Percentiles rank a stretch among this genome's conserved stretches.
Conservation (phyloP, 129 eudicot genomes). For the Escallonia herrerae region DNA sequence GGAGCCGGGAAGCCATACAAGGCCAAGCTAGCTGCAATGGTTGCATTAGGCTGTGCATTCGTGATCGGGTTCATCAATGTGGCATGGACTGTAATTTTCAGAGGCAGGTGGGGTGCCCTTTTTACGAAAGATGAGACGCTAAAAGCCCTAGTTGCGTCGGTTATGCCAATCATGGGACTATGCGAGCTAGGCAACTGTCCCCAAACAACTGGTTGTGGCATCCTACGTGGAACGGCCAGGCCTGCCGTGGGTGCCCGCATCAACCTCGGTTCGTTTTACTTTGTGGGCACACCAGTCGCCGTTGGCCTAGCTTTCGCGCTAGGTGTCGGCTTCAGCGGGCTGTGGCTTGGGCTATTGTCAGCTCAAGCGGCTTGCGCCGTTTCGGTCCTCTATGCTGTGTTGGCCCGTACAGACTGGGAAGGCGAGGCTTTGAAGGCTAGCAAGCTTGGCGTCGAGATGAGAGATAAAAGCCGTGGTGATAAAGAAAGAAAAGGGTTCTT, state of each 20-base stretch:
- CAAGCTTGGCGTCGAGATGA: conserved; percentile 45
- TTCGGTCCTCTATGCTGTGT: conserved; percentile 52
- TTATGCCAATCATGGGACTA: conserved; percentile 82
- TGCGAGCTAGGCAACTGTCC: conserved; percentile 99
- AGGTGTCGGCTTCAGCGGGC: conserved; percentile 58
- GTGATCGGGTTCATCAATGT: conserved; percentile 61
- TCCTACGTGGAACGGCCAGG: conserved; percentile 87
- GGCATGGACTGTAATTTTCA: conserved; percentile 64
- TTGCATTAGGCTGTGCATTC: conserved; percentile 70
- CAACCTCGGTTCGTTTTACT: conserved; percentile 89
- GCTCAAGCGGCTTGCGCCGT: conserved; percentile 83
- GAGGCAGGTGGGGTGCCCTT: conserved; percentile 62
- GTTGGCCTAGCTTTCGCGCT: conserved; percentile 68
- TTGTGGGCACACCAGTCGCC: conserved; percentile 92
- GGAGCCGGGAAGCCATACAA: conserved; percentile 93
- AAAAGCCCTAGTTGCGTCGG: conserved; percentile 66
- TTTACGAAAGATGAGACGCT: conserved; percentile 70
- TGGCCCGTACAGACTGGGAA: conserved; percentile 76
- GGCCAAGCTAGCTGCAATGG: conserved; percentile 84
- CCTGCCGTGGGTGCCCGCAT: conserved; percentile 86
- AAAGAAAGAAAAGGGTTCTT: conserved; percentile 31
- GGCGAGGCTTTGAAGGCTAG: conserved; percentile 63
- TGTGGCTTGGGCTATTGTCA: conserved; percentile 83
- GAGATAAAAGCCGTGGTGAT: conserved; percentile 12
- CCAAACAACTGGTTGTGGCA: conserved; percentile 92